Evolutionary conservation across 495 filamentous ascomycete species (phyloP), one percentile per base, ranked within the genome.

Genomic region (Oleoguttula mirabilis): DNA sequence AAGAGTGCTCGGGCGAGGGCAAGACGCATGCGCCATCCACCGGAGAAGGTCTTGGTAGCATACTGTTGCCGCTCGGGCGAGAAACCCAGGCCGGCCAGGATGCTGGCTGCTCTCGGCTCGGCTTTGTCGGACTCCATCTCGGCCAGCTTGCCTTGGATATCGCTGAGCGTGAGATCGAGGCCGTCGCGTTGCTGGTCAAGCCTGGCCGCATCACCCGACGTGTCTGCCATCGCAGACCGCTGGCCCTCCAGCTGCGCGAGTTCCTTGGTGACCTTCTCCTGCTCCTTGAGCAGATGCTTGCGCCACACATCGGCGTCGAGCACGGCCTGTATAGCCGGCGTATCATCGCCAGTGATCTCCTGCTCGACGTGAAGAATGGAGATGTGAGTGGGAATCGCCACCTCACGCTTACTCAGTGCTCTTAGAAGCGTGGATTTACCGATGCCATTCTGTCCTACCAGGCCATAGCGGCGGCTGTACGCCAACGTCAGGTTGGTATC

Each of bases 61-160:
- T 73, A 88, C 47, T 93, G 82, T 55, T 99, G 90, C 20, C 88
- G 72, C 59, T 99, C 92, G 27, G 80, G 62, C 0, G 92, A 95
- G 73, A 99, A 99, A 48, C 90, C 90, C 36, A 99, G 75, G 72
- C 90, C 90, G 22, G 92, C 92, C 41, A 99, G 69, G 53, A 99
- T 99, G 56, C 82, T 92, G 10, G 90, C 90, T 6, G 90, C 90
- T 55, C 92, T 71, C 43, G 92, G 81, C 55, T 96, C 90, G 35
- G 90, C 90, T 66, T 93, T 96, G 62, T 99, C 90, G 2, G 90
- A 94, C 56, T 99, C 92, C 90, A 99, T 99, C 60, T 99, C 90
- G 21, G 90, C 72, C 27, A 99, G 76, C 60, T 99, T 99, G 14
- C 71, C 59, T 50, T 96, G 83, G 39, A 96, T 82, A 58, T 99